phyloP scores from a whole-genome alignment of 305 asterid genomes.

The Plantago coronopus region DNA sequence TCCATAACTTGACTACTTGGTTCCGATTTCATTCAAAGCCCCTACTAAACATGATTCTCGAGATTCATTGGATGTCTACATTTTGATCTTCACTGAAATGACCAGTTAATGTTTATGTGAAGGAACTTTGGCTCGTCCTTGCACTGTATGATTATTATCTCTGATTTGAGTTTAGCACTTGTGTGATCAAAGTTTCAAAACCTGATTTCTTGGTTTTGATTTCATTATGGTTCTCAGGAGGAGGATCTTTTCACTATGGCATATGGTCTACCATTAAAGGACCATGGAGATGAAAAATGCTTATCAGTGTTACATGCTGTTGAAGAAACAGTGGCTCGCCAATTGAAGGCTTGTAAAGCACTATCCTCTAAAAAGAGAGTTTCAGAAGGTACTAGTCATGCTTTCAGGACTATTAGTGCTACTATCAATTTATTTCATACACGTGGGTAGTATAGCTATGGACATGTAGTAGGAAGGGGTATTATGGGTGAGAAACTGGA shows the following conservation, averaged over 20 bases:
- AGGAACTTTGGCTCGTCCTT: not conserved
- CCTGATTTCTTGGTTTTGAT: conserved; percentile 12
- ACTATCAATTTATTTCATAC: conserved; percentile 4
- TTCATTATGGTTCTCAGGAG: conserved; percentile 45
- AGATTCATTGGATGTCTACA: not conserved
- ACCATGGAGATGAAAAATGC: conserved; percentile 94
- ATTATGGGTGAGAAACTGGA: too few species aligned
- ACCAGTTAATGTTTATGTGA: not conserved
- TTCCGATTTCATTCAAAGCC: too few species aligned
- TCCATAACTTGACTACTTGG: too few species aligned
- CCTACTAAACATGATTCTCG: not conserved
- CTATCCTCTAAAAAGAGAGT: conserved; percentile 51
- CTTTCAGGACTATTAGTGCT: conserved; percentile 18
- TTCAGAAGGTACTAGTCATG: conserved; percentile 57
- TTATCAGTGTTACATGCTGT: conserved; percentile 80
- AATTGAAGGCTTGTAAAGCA: conserved; percentile 87
- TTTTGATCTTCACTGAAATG: not conserved
- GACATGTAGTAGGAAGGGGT: not conserved
- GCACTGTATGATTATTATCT: conserved; percentile 8
- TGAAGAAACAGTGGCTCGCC: conserved; percentile 90
- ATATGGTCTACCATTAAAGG: conserved; percentile 82
- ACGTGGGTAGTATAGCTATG: not conserved
- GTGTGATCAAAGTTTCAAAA: conserved; percentile 15
- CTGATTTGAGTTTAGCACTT: conserved; percentile 15
- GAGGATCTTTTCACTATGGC: conserved; percentile 92